A percentile compares a stretch with the other conserved stretches of the same genome.
Conservation (phyloP, 163 green algal species). For the Chloroidium sp. region DNA sequence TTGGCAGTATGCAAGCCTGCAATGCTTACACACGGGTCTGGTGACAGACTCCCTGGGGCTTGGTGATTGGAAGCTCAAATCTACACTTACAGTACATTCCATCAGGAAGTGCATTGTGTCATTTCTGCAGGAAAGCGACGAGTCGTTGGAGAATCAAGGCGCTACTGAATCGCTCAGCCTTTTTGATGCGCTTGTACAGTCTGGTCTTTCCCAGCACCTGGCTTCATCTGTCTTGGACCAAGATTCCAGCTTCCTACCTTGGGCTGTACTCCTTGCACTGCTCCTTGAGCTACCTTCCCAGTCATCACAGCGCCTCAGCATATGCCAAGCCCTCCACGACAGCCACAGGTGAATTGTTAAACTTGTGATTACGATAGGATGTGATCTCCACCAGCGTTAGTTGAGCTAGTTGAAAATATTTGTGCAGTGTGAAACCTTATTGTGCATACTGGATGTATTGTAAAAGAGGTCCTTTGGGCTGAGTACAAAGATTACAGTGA, state of each 20-base stretch:
- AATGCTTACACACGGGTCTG: no score
- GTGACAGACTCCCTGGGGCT: no score
- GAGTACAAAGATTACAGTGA: no score
- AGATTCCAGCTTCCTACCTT: slow-evolving; percentile 28
- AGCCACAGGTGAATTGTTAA: slow-evolving; percentile 11
- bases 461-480: no score
- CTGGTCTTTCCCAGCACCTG: slow-evolving; percentile 42
- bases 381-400: no score
- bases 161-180: no score
- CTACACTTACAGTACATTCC: neutral
- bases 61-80: neutral
- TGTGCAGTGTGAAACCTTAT: no score
- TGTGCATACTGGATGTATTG: no score
- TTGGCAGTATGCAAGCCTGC: no score
- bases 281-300: slow-evolving; percentile 20
- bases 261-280: slow-evolving; percentile 58
- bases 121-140: slow-evolving; percentile 19
- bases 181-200: slow-evolving; percentile 17
- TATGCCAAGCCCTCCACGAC: slow-evolving; percentile 39
- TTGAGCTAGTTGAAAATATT: no score
- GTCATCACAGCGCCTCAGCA: slow-evolving; percentile 15
- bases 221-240: slow-evolving; percentile 16
- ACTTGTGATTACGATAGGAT: no score
- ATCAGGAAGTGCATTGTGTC: slow-evolving; percentile 3
- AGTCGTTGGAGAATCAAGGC: slow-evolving; percentile 8